Conservation (phyloP, 352 stramenopile genomes). For the Globisporangium cylindrosporum region DNA sequence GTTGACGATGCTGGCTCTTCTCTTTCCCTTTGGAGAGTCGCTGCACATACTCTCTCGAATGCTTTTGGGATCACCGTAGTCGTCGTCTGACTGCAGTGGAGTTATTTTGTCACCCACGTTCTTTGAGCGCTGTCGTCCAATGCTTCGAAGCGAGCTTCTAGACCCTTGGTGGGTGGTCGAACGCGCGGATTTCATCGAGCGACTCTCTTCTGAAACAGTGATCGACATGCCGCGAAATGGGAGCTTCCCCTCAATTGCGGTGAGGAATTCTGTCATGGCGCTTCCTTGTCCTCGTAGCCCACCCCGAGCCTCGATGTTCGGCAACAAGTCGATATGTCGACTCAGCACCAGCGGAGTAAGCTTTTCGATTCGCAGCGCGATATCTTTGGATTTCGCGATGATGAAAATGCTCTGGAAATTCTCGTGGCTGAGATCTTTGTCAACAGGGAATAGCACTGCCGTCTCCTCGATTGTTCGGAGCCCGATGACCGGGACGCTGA, state of each 20-base stretch:
- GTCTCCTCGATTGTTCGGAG: constrained; percentile 55
- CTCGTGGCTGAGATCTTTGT: constrained; percentile 40
- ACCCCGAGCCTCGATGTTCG: constrained; percentile 26
- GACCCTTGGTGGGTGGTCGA: constrained; percentile 5
- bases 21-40: not conserved
- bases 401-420: constrained; percentile 66
- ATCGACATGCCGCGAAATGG: constrained; percentile 31
- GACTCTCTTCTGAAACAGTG: constrained; percentile 13
- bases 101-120: constrained; percentile 12
- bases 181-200: not conserved
- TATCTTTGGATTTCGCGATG: constrained; percentile 45
- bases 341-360: constrained; percentile 40
- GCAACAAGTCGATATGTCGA: constrained; percentile 49
- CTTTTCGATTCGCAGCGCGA: constrained; percentile 55
- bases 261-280: constrained; percentile 23
- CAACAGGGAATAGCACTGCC: constrained; percentile 46
- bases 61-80: constrained; percentile 1
- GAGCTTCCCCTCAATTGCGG: constrained; percentile 14
- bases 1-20: constrained; percentile 3
- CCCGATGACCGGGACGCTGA: constrained; percentile 49
- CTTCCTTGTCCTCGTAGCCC: not conserved
- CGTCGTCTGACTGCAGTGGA: constrained; percentile 11
- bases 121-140: not conserved
- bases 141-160: constrained; percentile 1
- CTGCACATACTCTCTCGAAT: not conserved